A percentile compares a stretch with the other conserved stretches of the same genome.
phyloP scores from a whole-genome alignment of 2,329 filamentous ascomycete species.

The Aspergillus spinulosporus region DNA sequence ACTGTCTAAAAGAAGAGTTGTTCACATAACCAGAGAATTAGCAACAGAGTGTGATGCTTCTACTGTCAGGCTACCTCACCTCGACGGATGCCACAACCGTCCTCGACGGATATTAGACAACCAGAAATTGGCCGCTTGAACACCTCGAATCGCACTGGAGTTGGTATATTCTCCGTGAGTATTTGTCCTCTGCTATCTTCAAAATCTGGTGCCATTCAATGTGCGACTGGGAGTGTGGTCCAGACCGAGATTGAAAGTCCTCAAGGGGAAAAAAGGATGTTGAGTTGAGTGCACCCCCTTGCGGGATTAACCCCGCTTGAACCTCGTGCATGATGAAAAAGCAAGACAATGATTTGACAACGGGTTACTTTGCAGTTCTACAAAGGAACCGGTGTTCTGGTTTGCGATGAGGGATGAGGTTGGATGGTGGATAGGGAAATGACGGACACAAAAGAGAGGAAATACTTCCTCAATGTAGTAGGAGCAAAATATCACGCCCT shows the following conservation, averaged over 20 bases:
- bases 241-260: background rate
- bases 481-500: too few relatives aligned
- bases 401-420: too few relatives aligned
- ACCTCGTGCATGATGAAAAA: background rate
- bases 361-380: too few relatives aligned
- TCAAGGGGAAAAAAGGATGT: too few relatives aligned
- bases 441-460: too few relatives aligned
- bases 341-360: too few relatives aligned
- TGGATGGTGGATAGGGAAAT: too few relatives aligned
- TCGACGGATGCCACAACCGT: slow-evolving; percentile 9
- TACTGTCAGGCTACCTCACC: background rate
- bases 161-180: background rate
- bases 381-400: too few relatives aligned
- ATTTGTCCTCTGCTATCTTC: background rate
- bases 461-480: too few relatives aligned
- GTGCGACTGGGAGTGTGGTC: background rate
- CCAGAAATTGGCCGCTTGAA: background rate
- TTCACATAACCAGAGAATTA: slow-evolving; percentile 46
- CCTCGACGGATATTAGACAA: slow-evolving; percentile 1
- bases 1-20: slow-evolving; percentile 60
- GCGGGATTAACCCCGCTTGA: background rate
- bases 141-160: background rate
- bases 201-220: background rate
- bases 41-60: background rate
- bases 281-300: background rate